Evolutionary conservation across 257 asterid species (phyloP).

Genomic region (Jacaranda copaia): DNA sequence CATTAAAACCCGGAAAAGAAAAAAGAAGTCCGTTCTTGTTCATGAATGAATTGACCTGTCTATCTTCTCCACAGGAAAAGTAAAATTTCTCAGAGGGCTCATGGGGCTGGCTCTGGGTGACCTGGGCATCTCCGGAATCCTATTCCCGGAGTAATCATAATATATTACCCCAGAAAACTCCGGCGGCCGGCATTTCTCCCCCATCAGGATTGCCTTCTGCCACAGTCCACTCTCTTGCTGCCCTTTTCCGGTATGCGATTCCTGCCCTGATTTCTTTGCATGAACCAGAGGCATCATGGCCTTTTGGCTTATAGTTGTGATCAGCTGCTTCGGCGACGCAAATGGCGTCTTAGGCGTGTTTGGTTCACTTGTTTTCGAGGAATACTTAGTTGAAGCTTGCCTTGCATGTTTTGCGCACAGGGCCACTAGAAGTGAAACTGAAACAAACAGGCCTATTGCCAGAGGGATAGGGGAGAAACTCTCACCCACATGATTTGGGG

Average conservation of each 20-base stretch:
- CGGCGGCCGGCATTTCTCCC: constrained; percentile 74
- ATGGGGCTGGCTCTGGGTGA: constrained; percentile 54
- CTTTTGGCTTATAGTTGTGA: constrained; percentile 22
- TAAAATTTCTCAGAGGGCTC: constrained; percentile 39
- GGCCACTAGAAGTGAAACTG: constrained; percentile 47
- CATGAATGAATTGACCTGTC: neutral
- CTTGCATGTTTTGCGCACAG: constrained; percentile 59
- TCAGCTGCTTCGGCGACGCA: constrained; percentile 29
- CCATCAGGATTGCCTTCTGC: constrained; percentile 73
- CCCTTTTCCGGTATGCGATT: constrained; percentile 11
- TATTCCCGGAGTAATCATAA: constrained; percentile 60
- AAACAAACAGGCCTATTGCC: constrained; percentile 52
- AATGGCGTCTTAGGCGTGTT: constrained; percentile 35
- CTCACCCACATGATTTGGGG: constrained; percentile 24
- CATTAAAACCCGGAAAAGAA: neutral
- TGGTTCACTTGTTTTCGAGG: neutral
- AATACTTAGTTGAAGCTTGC: constrained; percentile 29
- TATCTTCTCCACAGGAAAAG: constrained; percentile 28
- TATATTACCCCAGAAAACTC: constrained; percentile 52
- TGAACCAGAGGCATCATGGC: constrained; percentile 20
- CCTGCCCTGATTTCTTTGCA: constrained; percentile 25
- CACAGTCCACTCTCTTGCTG: constrained; percentile 56
- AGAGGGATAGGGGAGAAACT: constrained; percentile 38
- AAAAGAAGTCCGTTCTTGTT: neutral
- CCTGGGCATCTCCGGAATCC: constrained; percentile 66